A percentile compares a stretch with the other conserved stretches of the same genome.
Conservation (phyloP, 345 rosid species). For the Eucalyptus pumila region DNA sequence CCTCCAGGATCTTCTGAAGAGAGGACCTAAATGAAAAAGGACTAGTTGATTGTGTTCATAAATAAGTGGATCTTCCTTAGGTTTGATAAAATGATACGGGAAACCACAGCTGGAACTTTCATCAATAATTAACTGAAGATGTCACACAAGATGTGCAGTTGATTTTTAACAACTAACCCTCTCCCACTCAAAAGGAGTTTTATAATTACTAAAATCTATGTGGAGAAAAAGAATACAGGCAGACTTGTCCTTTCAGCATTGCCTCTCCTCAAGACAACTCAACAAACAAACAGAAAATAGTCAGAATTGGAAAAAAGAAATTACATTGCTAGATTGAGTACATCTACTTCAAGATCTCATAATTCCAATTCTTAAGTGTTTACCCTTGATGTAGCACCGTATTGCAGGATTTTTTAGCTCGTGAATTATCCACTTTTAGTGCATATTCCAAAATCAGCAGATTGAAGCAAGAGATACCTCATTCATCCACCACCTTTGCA, state of each 20-base stretch:
- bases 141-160: not conserved
- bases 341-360: not conserved
- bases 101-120: not conserved
- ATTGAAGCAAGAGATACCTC: constrained; percentile 39
- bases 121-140: not conserved
- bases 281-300: not conserved
- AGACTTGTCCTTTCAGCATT: not conserved
- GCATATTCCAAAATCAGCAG: not conserved
- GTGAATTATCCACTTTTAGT: not conserved
- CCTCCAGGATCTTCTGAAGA: not conserved
- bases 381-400: not conserved
- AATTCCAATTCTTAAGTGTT: not conserved
- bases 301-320: not conserved
- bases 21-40: not conserved
- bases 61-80: not conserved
- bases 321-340: not conserved
- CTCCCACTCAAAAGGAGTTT: not conserved
- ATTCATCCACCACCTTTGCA: constrained; percentile 60
- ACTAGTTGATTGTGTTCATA: not conserved
- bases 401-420: not conserved
- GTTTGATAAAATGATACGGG: not conserved
- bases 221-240: not conserved
- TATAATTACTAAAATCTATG: not conserved
- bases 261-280: not conserved
- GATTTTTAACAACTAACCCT: not conserved